These are phyloP conservation scores for Leccinum fibrillosum DNA, from an alignment of 768 basidiomycete species.

Conservation along the genomic window DNA sequence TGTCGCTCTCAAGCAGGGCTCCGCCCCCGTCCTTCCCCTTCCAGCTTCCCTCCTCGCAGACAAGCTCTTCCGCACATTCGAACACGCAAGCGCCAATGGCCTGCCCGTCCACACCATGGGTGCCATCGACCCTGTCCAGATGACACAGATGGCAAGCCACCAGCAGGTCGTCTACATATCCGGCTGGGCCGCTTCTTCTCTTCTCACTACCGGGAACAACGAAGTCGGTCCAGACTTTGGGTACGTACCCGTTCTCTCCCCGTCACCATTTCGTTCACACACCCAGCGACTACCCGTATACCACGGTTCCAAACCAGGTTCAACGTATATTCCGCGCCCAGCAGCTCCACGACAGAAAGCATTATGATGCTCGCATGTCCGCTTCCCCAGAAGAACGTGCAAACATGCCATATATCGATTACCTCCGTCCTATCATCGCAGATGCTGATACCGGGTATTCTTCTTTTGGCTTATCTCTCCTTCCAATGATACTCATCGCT, in stretches of 20 bases:
- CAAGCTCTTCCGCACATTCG: constrained; percentile 74
- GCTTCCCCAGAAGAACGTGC: constrained; percentile 59
- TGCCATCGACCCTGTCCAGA: constrained; percentile 89
- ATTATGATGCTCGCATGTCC: constrained; percentile 81
- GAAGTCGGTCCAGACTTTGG: constrained; percentile 92
- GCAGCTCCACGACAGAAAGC: constrained; percentile 89
- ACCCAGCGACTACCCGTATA: constrained; percentile 88
- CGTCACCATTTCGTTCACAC: background rate
- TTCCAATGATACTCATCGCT: constrained; percentile 6
- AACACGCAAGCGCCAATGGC: constrained; percentile 56
- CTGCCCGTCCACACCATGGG: constrained; percentile 88
- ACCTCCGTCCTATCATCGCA: constrained; percentile 89
- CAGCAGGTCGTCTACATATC: constrained; percentile 90
- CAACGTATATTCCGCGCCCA: constrained; percentile 90
- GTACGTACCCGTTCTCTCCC: constrained; percentile 32
- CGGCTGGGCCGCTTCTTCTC: constrained; percentile 86
- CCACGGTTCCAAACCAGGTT: constrained; percentile 94
- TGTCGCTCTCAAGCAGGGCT: constrained; percentile 89
- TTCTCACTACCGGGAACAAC: constrained; percentile 86
- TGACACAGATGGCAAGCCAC: constrained; percentile 89
- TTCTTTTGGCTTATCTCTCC: constrained; percentile 2
- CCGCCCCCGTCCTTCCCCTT: constrained; percentile 72
- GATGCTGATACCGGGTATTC: constrained; percentile 90
- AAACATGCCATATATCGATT: constrained; percentile 79
- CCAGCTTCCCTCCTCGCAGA: constrained; percentile 78